A percentile compares a stretch with the other conserved stretches of the same genome.
phyloP scores from a whole-genome alignment of 2,329 filamentous ascomycete species.

The Ilyonectria destructans region DNA sequence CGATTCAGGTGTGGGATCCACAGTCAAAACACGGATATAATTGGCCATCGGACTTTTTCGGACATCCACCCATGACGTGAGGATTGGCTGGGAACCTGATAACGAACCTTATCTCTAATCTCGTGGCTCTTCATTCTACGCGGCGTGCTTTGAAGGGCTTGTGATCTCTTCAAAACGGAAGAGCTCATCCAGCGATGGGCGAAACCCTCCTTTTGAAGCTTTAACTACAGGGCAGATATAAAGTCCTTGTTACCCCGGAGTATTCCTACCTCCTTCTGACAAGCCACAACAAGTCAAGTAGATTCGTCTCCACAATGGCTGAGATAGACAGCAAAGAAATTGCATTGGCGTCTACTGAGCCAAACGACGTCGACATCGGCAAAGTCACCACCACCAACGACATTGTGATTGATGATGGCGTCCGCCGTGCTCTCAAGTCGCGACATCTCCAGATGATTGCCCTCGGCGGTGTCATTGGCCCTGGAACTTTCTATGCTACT shows the following conservation, averaged over 20 bases:
- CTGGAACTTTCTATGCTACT: constrained; percentile 23
- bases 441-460: constrained; percentile 23
- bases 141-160: too few relatives aligned
- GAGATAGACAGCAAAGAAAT: constrained; percentile 16
- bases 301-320: background rate
- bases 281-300: background rate
- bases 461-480: constrained; percentile 20
- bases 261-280: background rate
- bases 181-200: background rate
- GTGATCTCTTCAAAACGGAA: too few relatives aligned
- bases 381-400: constrained; percentile 16
- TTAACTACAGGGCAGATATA: background rate
- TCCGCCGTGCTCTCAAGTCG: constrained; percentile 24
- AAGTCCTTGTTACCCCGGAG: background rate
- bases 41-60: constrained; percentile 14
- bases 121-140: background rate
- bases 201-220: background rate
- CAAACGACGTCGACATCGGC: constrained; percentile 11
- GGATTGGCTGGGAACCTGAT: constrained; percentile 1
- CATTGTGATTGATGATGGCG: constrained; percentile 25
- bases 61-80: background rate
- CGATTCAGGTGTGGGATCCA: background rate
- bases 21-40: background rate
- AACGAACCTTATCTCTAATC: background rate
- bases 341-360: background rate